Conservation (phyloP, 1,139 yeast genomes). For the Nakaseomyces delphensis region DNA sequence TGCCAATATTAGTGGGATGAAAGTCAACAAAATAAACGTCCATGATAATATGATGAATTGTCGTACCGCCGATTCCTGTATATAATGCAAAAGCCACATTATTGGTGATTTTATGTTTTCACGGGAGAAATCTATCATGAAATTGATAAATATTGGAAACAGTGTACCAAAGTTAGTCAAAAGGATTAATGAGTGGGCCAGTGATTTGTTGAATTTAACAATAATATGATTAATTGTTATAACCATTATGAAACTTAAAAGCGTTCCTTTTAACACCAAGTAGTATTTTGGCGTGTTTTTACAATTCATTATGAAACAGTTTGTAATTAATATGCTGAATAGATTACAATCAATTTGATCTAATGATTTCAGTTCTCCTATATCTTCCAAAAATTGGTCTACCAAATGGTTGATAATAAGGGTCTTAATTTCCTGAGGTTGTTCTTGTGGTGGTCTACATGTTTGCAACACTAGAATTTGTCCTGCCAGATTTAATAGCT, state of each 20-base stretch:
- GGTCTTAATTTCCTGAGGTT: not conserved
- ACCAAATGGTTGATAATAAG: slow-evolving; percentile 19
- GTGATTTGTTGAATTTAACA: slow-evolving; percentile 10
- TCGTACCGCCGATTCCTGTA: slow-evolving; percentile 23
- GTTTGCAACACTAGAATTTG: not conserved
- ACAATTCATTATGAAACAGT: slow-evolving; percentile 24
- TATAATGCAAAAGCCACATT: slow-evolving; percentile 29
- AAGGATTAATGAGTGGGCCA: slow-evolving; percentile 14
- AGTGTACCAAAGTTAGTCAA: slow-evolving; percentile 16
- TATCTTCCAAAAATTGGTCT: slow-evolving; percentile 20
- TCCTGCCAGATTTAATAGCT: slow-evolving; percentile 10
- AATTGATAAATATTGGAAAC: slow-evolving; percentile 27
- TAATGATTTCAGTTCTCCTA: slow-evolving; percentile 32
- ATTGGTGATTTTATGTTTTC: slow-evolving; percentile 22
- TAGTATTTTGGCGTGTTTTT: slow-evolving; percentile 15
- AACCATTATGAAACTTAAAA: slow-evolving; percentile 27
- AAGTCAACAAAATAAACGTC: slow-evolving; percentile 27
- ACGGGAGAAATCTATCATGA: slow-evolving; percentile 11
- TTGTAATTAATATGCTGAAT: slow-evolving; percentile 32
- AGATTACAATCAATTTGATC: slow-evolving; percentile 33
- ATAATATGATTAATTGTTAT: slow-evolving; percentile 21
- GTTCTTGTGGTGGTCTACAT: not conserved
- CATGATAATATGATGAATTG: slow-evolving; percentile 28
- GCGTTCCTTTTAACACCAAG: slow-evolving; percentile 29
- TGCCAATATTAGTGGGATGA: slow-evolving; percentile 33